A percentile compares a stretch with the other conserved stretches of the same genome.
These are phyloP conservation scores for Globisporangium emineosum DNA, from an alignment of 352 stramenopile species.

Conservation along the genomic window DNA sequence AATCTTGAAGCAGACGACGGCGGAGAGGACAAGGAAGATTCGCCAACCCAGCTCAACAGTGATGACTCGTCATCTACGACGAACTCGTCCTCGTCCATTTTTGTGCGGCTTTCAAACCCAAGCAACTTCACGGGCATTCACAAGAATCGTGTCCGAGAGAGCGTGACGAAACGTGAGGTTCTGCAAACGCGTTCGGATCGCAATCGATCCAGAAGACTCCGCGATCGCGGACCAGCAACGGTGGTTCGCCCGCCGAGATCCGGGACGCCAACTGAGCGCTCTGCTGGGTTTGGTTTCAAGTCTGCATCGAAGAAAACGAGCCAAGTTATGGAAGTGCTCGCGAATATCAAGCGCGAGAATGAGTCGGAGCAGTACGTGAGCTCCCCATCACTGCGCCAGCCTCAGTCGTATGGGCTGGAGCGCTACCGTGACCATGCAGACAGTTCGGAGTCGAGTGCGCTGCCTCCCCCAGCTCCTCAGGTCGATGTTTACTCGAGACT, in stretches of 20 bases:
- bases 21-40: slow-evolving; percentile 30
- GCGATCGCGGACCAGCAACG: slow-evolving; percentile 41
- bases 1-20: slow-evolving; percentile 26
- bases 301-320: slow-evolving; percentile 54
- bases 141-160: slow-evolving; percentile 82
- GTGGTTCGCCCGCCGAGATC: slow-evolving; percentile 48
- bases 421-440: slow-evolving; percentile 12
- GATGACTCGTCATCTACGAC: slow-evolving; percentile 56
- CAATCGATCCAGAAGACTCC: slow-evolving; percentile 65
- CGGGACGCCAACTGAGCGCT: slow-evolving; percentile 52
- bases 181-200: slow-evolving; percentile 71
- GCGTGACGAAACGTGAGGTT: slow-evolving; percentile 76
- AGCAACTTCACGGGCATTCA: slow-evolving; percentile 89
- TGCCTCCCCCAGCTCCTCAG: slow-evolving; percentile 54
- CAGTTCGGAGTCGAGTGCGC: slow-evolving; percentile 18
- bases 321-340: slow-evolving; percentile 76
- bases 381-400: slow-evolving; percentile 40
- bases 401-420: slow-evolving; percentile 37
- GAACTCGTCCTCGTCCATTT: slow-evolving; percentile 55
- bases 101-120: slow-evolving; percentile 82
- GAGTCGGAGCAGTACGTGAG: slow-evolving; percentile 53
- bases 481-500: slow-evolving; percentile 80
- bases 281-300: slow-evolving; percentile 43
- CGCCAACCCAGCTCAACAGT: slow-evolving; percentile 46
- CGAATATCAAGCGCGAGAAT: slow-evolving; percentile 82